Conservation (phyloP, 1,284 basidiomycete species). For the Bondarzewia mesenterica region DNA sequence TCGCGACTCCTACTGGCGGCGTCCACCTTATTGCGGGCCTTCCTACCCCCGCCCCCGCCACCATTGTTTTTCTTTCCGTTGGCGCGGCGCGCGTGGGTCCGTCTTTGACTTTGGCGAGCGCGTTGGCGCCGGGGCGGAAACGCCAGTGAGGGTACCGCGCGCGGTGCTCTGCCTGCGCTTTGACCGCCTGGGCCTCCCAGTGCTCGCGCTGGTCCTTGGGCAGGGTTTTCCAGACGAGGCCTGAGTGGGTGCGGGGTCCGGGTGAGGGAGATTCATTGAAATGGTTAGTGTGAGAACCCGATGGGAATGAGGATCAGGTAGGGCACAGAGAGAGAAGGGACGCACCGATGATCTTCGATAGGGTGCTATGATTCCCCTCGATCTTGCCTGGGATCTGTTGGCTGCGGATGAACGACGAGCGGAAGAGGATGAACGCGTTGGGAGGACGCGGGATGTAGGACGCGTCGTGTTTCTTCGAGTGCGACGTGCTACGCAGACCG, state of each 20-base stretch:
- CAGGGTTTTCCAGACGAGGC: conserved; percentile 56
- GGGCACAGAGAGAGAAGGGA: neutral
- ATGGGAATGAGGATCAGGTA: neutral
- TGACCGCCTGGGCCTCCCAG: conserved; percentile 70
- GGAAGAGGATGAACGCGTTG: conserved; percentile 93
- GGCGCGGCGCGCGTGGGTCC: neutral
- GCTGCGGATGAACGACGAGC: conserved; percentile 79
- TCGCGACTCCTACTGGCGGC: conserved; percentile 29
- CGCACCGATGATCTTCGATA: conserved; percentile 39
- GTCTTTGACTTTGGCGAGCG: neutral
- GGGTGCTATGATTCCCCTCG: conserved; percentile 72
- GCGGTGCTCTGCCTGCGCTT: conserved; percentile 72
- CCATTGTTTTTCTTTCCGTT: neutral
- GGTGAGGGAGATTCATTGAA: neutral
- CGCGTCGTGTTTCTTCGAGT: conserved; percentile 39
- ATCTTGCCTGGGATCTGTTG: conserved; percentile 71
- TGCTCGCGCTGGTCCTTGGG: conserved; percentile 52
- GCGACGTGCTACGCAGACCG: conserved; percentile 14
- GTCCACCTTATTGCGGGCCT: conserved; percentile 12
- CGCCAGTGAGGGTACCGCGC: conserved; percentile 71
- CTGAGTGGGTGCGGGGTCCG: conserved; percentile 16
- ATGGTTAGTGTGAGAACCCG: neutral
- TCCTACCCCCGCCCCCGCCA: neutral
- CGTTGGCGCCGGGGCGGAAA: conserved; percentile 40
- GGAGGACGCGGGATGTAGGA: conserved; percentile 84